Conservation (phyloP, 176 grass and related monocot genomes). For the Musa schizocarpa region DNA sequence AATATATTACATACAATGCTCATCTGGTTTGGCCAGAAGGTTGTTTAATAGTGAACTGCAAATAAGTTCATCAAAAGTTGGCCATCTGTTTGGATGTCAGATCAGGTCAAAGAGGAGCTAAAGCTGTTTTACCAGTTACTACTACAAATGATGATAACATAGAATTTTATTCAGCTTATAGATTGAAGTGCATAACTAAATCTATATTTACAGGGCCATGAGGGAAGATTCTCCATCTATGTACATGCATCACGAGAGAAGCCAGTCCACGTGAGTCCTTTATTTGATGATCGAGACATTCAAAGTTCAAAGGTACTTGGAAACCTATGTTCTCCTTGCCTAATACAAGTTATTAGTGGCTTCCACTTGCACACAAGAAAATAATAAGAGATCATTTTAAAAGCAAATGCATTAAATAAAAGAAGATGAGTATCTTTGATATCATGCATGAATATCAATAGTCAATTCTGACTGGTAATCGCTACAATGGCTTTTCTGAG, state of each 20-base stretch:
- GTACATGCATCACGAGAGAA: constrained; percentile 83
- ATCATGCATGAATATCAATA: no score
- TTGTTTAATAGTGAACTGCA: background rate
- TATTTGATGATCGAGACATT: constrained; percentile 86
- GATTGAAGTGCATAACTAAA: background rate
- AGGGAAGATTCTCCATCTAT: constrained; percentile 92
- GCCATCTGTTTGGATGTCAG: background rate
- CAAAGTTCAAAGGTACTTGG: constrained; percentile 63
- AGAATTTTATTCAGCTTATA: background rate
- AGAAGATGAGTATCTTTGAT: background rate
- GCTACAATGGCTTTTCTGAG: background rate
- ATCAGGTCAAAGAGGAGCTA: background rate
- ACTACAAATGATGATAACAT: background rate
- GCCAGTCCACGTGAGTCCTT: constrained; percentile 71
- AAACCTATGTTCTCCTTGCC: no score
- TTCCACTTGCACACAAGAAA: background rate
- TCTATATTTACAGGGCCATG: constrained; percentile 58
- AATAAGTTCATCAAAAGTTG: background rate
- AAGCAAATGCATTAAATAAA: background rate
- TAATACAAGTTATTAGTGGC: background rate
- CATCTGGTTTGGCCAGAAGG: background rate
- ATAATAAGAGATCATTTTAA: background rate
- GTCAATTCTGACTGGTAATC: no score
- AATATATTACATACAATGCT: background rate
- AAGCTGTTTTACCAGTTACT: background rate